A percentile compares a stretch with the other conserved stretches of the same genome.
Conservation (phyloP, 331 rosid species). For the Arachis monticola region DNA sequence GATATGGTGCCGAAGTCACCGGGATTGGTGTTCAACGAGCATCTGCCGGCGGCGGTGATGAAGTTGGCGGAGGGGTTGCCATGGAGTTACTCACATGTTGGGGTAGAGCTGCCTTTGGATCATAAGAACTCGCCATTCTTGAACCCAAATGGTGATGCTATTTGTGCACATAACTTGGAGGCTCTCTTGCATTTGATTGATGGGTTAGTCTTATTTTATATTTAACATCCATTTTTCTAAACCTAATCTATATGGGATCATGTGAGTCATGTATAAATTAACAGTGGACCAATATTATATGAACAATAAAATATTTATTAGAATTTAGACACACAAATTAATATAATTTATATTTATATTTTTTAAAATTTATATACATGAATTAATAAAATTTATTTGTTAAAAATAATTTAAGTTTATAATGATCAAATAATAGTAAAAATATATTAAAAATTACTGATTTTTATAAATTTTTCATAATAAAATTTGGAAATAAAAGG, state of each 20-base stretch:
- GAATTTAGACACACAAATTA: no score
- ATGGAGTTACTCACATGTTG: conserved; percentile 87
- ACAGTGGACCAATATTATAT: no score
- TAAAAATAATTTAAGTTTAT: no score
- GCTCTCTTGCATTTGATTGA: conserved; percentile 82
- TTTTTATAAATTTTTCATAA: no score
- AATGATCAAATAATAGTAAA: no score
- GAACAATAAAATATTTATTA: no score
- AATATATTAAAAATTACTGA: no score
- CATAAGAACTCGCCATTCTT: conserved; percentile 71
- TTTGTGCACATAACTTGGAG: conserved; percentile 74
- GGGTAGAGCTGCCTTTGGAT: conserved; percentile 68
- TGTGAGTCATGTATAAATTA: background rate
- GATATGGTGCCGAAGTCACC: conserved; percentile 77
- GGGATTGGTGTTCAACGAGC: conserved; percentile 69
- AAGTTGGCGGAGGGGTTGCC: conserved; percentile 67
- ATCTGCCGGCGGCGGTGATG: conserved; percentile 51
- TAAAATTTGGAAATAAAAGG: background rate
- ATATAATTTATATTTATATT: no score
- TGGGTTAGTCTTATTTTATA: conserved; percentile 53
- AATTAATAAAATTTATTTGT: no score
- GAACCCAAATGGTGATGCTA: conserved; percentile 57
- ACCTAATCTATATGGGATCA: background rate
- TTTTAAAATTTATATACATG: no score
- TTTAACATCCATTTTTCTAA: no score